Base-by-base conservation (phyloP, 2,329 filamentous ascomycete species). In the Aspergillus brunneoviolaceus region DNA sequence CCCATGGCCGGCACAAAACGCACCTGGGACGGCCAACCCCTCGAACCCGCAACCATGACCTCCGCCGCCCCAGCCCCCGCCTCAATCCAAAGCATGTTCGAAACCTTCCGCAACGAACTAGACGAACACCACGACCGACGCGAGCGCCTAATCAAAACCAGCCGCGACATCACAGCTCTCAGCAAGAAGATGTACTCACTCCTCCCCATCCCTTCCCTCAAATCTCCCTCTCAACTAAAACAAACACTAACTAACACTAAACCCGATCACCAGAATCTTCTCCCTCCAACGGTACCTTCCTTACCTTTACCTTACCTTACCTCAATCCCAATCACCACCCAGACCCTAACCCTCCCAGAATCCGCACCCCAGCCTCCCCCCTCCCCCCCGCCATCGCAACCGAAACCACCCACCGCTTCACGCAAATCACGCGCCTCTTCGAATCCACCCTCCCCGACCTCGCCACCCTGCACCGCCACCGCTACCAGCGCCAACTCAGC, bases 81-180 rank as follows among this genome's bases (percentile, higher is more conserved):
- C 4, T 81, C 81, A 59, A 81, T 82, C 62, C 74, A 84, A 62
- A 74, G 87, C 65, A 92, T 98, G 84, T 99, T 99, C 74, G 89
- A 91, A 75, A 79, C 76, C 7, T 96, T 98, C 74, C 89, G 93
- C 55, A 84, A 89, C 70, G 93, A 97, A 77, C 82, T 99, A 29
- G 95, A 99, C 72, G 87, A 95, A 77, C 94, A 98, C 74, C 91
- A 99, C 76, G 95, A 98, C 77, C 88, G 95, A 16, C 85, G 92
- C 59, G 93, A 97, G 79, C 86, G 89, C 56, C 87, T 96, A 67
- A 90, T 96, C 72, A 99, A 98, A 80, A 89, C 88, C 2, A 96
- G 91, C 9, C 84, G 94, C 63, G 95, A 99, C 75, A 90, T 99
- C 60, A 99, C 95, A 6, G 92, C 92, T 0, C 82, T 92, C 57